Evolutionary conservation across 805 yeast genomes (phyloP).

Genomic region (Kodamaea restingae): DNA sequence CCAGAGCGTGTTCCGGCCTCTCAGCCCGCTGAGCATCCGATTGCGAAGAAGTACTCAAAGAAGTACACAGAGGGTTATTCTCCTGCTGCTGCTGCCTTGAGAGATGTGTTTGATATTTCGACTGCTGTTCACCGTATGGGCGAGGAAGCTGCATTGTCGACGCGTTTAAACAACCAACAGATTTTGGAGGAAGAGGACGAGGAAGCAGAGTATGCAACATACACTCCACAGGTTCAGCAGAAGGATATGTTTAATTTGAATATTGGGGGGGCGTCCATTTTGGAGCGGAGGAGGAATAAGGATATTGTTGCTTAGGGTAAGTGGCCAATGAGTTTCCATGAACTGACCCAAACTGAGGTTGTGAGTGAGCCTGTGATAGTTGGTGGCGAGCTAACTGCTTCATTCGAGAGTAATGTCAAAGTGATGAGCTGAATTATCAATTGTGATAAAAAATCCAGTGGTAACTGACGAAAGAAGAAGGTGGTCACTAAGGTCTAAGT

Average conservation of each 20-base stretch:
- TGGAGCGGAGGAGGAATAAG: constrained; percentile 40
- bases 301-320: constrained; percentile 6
- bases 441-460: too few relatives aligned
- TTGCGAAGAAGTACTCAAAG: constrained; percentile 22
- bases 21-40: constrained; percentile 22
- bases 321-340: too few relatives aligned
- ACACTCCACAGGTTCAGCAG: constrained; percentile 14
- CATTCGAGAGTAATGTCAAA: too few relatives aligned
- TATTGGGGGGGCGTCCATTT: constrained; percentile 49
- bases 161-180: constrained; percentile 14
- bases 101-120: constrained; percentile 83
- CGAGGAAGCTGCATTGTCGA: constrained; percentile 49
- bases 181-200: constrained; percentile 31
- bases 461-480: too few relatives aligned
- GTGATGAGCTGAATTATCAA: too few relatives aligned
- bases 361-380: too few relatives aligned
- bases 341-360: too few relatives aligned
- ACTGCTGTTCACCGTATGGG: constrained; percentile 82
- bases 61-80: constrained; percentile 40
- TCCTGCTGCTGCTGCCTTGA: constrained; percentile 75
- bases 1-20: not conserved
- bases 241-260: constrained; percentile 40
- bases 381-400: too few relatives aligned
- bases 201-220: constrained; percentile 21
- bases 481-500: too few relatives aligned